Base-by-base conservation (phyloP, 768 basidiomycete species). In the Coprinopsis cinerea region DNA sequence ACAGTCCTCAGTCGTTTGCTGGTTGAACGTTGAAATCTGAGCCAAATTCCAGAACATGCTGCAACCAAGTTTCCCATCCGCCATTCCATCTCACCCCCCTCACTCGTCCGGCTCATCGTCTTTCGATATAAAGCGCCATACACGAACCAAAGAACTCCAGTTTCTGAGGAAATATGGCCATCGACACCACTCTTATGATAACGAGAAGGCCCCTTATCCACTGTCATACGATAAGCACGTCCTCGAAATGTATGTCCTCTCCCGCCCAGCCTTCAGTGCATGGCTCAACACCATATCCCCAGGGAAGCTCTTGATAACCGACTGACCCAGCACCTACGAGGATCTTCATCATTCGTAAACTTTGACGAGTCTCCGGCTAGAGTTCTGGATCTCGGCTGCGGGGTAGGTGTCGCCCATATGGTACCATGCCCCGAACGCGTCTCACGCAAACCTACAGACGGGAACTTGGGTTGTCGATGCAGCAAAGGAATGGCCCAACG, bases 131-230 rank as follows among this genome's bases (percentile, higher is more conserved):
- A 76, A 69, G 53, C 69, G 74, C 48, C 63, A 58, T 43, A 63
- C 63, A 13, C 58, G 70, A 45, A 66, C 61, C 52, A 84, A 77
- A 62, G 82, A 85, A 61, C 74, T 69, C 49, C 76, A 75, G 43
- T 85, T 85, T 59, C 59, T 75, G 36, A 61, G 66, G 55, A 85
- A 82, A 57, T 61, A 82, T 57, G 85, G 85, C 40, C 77, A 76
- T 41, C 72, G 72, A 47, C 81, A 84, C 52, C 88, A 88, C 61
- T 72, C 77, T 15, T 82, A 81, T 59, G 82, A 82, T 53, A 74
- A 73, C 32, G 83, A 86, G 61, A 88, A 89, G 67, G 88, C 84
- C 1, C 88, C 86, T 1, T 90, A 90, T 68, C 88, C 88, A 1
- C 60, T 85, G 30, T 82, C 79, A 22, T 89, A 88, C 61, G 82